These are phyloP conservation scores for Naganishia vishniacii DNA, from an alignment of 768 basidiomycete species.

Conservation along the genomic window DNA sequence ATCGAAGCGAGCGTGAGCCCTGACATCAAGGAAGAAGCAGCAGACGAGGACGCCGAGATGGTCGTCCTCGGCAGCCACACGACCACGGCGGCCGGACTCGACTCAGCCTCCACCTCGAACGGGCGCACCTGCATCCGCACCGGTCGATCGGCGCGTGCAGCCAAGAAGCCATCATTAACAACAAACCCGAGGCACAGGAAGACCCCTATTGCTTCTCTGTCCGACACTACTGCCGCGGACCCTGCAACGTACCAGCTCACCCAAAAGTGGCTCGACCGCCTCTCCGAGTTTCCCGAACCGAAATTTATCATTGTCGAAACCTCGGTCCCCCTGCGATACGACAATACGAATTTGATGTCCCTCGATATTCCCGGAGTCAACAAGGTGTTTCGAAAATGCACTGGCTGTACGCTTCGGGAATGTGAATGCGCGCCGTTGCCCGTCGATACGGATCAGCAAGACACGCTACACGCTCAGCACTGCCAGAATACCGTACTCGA, in stretches of 20 bases:
- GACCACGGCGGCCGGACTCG: background rate
- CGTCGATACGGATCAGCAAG: background rate
- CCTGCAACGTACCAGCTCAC: slow-evolving; percentile 2
- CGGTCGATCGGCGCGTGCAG: slow-evolving; percentile 16
- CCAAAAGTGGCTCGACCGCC: slow-evolving; percentile 9
- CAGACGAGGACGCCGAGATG: background rate
- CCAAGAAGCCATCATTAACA: slow-evolving; percentile 9
- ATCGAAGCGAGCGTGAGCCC: background rate
- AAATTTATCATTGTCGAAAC: background rate
- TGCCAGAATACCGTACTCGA: slow-evolving; percentile 13
- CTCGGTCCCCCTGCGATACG: slow-evolving; percentile 9
- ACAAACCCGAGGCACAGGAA: slow-evolving; percentile 13
- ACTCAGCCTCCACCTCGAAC: background rate
- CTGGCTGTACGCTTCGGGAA: slow-evolving; percentile 18
- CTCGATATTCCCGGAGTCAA: slow-evolving; percentile 22
- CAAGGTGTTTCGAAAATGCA: slow-evolving; percentile 17
- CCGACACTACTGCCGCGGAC: background rate
- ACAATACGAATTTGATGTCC: slow-evolving; percentile 19
- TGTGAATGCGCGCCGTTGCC: slow-evolving; percentile 11
- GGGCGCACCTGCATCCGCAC: slow-evolving; percentile 20
- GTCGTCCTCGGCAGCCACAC: background rate
- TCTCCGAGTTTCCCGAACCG: background rate
- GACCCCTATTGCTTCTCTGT: background rate
- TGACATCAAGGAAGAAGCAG: background rate
- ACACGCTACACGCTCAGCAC: background rate